Evolutionary conservation across 78 protist species (phyloP), one percentile per base, ranked within the genome.

Genomic region (Dictyostelium intermedium): DNA sequence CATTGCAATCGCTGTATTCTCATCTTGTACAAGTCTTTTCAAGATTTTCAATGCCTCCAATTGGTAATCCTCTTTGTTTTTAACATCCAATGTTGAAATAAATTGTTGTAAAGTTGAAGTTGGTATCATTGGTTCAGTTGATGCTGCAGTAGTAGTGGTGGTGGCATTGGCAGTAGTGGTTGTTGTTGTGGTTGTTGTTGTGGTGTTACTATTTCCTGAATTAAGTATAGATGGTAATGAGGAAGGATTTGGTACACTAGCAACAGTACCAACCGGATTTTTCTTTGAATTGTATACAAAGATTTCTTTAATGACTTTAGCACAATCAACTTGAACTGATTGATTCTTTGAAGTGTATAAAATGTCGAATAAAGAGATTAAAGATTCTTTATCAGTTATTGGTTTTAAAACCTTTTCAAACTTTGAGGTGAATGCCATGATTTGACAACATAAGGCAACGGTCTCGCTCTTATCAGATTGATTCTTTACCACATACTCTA

Each of bases 11-110:
- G 53, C 43, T 23, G 63, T 35, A 14, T 76, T 74, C 35, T 87
- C 93, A 61, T 87, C 81, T 30, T 87, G 85, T 3, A 82, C 60
- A 4, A 87, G 30, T 25, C 70, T 79, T 41, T 74, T 82, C 43
- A 87, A 10, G 45, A 87, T 87, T 41, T 63, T 56, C 10, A 87
- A 82, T 18, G 25, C 39, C 34, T 87, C 93, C 30, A 79, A 25
- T 79, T 87, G 93, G 41, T 73, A 56, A 6, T 76, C 84, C 7
- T 87, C 93, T 32, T 87, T 87, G 2, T 70, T 41, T n/a, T 87
- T 73, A 70, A 45, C n/a, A 16, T 87, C 93, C 14, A 87, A 30
- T n/a, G 74, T n/a, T 20, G 78, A 25, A n/a, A 87, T 82, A 43
- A 87, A 56, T 63, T 87, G 86, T 16, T 43, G 23, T 32, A 87